Percentiles rank a stretch among this genome's conserved stretches.
Conservation (phyloP, 345 rosid species). For the Acer yangbiense region DNA sequence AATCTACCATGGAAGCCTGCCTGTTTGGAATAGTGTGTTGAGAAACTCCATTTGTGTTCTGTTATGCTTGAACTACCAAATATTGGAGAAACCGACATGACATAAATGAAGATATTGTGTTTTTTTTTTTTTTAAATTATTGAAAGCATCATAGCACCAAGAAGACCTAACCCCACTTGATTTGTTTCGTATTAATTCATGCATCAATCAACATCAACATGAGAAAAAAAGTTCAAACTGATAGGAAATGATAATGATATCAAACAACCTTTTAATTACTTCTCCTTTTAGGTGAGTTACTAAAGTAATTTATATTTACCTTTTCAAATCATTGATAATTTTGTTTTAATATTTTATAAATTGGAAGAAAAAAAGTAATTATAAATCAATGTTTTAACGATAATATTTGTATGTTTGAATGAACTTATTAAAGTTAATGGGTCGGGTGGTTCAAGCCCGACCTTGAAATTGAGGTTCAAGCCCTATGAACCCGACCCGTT, state of each 20-base stretch:
- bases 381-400: too few relatives aligned
- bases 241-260: neutral
- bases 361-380: too few relatives aligned
- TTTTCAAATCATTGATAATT: too few relatives aligned
- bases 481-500: too few relatives aligned
- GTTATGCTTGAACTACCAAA: neutral
- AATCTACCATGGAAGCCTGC: neutral
- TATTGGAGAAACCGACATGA: too few relatives aligned
- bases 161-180: constrained; percentile 15
- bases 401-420: too few relatives aligned
- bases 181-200: neutral
- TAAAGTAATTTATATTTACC: too few relatives aligned
- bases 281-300: neutral
- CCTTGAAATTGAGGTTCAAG: too few relatives aligned
- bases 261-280: neutral
- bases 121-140: neutral
- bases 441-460: too few relatives aligned
- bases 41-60: neutral
- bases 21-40: neutral
- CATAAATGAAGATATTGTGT: constrained; percentile 2
- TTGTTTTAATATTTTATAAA: too few relatives aligned
- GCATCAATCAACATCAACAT: constrained; percentile 15
- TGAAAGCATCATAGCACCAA: constrained; percentile 2
- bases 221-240: neutral
- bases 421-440: too few relatives aligned